Conservation (phyloP, 2,329 filamentous ascomycete genomes). For the Colletotrichum liaoningense region DNA sequence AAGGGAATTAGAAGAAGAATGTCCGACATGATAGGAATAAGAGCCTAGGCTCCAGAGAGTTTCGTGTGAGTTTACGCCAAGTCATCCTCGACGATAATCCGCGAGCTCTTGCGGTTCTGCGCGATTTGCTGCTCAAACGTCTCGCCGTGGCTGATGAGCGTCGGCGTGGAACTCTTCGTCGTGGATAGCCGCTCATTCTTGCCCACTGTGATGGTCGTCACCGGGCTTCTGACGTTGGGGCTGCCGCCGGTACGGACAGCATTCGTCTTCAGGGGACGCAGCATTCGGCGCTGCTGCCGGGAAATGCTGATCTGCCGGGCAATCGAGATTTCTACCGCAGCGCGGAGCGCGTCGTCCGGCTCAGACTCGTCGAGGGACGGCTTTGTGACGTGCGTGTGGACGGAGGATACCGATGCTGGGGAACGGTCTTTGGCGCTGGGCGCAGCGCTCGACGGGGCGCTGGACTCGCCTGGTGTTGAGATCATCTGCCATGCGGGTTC, state of each 20-base stretch:
- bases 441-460: conserved; percentile 39
- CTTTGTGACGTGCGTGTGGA: conserved; percentile 47
- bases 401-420: conserved; percentile 47
- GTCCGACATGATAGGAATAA: background rate
- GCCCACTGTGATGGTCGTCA: conserved; percentile 32
- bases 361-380: conserved; percentile 50
- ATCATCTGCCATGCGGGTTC: conserved; percentile 63
- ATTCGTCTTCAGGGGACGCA: conserved; percentile 63
- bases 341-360: conserved; percentile 56
- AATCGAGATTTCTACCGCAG: conserved; percentile 74
- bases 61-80: conserved; percentile 37
- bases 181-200: conserved; percentile 45
- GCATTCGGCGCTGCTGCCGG: conserved; percentile 68
- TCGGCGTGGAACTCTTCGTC: conserved; percentile 58
- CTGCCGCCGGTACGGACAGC: conserved; percentile 26
- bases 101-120: conserved; percentile 63
- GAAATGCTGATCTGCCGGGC: conserved; percentile 76
- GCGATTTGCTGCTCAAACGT: conserved; percentile 46
- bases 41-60: background rate
- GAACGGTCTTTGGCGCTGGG: conserved; percentile 45
- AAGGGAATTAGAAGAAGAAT: conserved; percentile 2
- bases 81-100: conserved; percentile 61
- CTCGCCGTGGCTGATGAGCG: conserved; percentile 53
- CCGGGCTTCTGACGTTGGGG: conserved; percentile 29
- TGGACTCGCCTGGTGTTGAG: conserved; percentile 45